Evolutionary conservation across 306 rosid genomes (phyloP), one percentile per base, ranked within the genome.

Genomic region (Elaeagnus macrophylla): DNA sequence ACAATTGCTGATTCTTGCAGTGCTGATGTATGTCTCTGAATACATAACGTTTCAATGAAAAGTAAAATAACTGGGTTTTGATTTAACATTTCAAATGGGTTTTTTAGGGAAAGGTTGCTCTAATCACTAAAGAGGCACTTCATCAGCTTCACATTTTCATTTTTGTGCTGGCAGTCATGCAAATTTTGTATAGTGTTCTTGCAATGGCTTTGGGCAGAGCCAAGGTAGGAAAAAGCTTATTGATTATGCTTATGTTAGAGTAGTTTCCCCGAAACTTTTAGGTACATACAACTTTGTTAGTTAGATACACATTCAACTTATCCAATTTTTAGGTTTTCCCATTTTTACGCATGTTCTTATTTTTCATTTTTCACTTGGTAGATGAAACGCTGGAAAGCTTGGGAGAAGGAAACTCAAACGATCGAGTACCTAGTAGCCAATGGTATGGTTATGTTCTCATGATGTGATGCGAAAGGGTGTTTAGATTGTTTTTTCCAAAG

Each of bases 371-470:
- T 15, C 0, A 11, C 9, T 51, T 6, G 15, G 12, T 13, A 74
- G 79, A 74, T 69, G 79, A 55, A 47, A 59, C 71, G 75, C 40
- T 74, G 79, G 79, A 43, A 45, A 43, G 68, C 61, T 25, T 74
- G 79, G 79, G 75, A 74, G 61, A 67, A 13, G 54, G 79, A 74
- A 57, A 74, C 79, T 42, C 72, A 67, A 38, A 74, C 79, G 46
- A 64, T 53, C 7, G 79, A 74, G 18, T 74, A 74, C 56, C 57
- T 59, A 59, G 79, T 64, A 54, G 79, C 70, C 53, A 74, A 74
- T 45, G 79, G 79, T 74, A 60, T n/a, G 66, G 53, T 10, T 15
- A 45, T 5, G 15, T n/a, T n/a, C 49, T 45, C 49, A 5, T 12
- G 7, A 14, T 12, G 5, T 44, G n/a, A 2, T 40, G 13, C 9